Evolutionary conservation across 1,284 basidiomycete genomes (phyloP).

Genomic region (Ganoderma sinense): DNA sequence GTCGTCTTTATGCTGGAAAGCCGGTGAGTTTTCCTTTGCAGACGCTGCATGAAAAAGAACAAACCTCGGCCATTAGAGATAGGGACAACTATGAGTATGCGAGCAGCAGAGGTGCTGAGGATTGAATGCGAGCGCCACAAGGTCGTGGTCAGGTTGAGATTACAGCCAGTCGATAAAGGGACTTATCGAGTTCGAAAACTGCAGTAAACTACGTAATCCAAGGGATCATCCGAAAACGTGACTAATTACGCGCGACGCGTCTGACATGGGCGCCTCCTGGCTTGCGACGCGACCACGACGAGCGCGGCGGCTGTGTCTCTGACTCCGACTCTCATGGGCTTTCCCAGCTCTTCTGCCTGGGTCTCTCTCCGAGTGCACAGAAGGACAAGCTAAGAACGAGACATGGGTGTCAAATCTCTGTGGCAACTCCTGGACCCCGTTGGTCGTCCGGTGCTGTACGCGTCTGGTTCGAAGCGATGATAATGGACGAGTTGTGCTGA

Average conservation of each 20-base stretch:
- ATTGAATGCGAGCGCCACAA: background rate
- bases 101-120: background rate
- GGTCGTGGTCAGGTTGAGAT: slow-evolving; percentile 8
- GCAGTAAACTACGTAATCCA: background rate
- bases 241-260: slow-evolving; percentile 33
- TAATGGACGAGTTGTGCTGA: slow-evolving; percentile 21
- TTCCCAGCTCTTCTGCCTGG: background rate
- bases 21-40: background rate
- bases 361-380: slow-evolving; percentile 6
- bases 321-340: slow-evolving; percentile 21
- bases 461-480: slow-evolving; percentile 19
- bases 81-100: background rate
- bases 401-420: slow-evolving; percentile 94
- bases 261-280: slow-evolving; percentile 7
- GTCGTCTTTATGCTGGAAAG: slow-evolving; percentile 16
- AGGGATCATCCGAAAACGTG: slow-evolving; percentile 11
- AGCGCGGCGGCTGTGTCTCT: background rate
- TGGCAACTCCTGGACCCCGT: slow-evolving; percentile 94
- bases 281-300: background rate
- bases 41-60: background rate
- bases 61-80: slow-evolving; percentile 19
- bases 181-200: background rate
- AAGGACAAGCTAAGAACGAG: background rate
- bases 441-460: slow-evolving; percentile 87
- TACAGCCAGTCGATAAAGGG: background rate